phyloP scores from a whole-genome alignment of 495 filamentous ascomycete genomes.

The Penicillium longicatenatum region DNA sequence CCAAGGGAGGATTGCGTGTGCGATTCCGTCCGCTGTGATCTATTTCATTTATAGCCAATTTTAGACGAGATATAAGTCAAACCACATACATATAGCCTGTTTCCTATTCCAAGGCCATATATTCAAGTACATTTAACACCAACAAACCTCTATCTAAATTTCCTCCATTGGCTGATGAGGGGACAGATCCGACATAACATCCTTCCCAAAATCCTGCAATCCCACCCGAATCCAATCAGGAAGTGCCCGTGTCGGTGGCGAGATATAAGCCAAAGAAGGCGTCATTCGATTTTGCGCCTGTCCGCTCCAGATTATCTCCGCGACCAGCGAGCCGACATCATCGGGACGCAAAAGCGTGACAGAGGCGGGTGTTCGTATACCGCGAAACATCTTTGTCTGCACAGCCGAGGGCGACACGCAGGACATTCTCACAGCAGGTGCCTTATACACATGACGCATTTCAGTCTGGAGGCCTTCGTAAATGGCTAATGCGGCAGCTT shows the following conservation, averaged over 20 bases:
- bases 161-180: conserved; percentile 27
- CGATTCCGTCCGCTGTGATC: not conserved
- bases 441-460: conserved; percentile 12
- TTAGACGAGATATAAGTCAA: not conserved
- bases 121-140: not conserved
- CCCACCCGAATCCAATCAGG: conserved; percentile 13
- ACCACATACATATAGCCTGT: too few species aligned
- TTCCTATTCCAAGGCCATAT: too few species aligned
- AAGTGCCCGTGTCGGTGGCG: conserved; percentile 8
- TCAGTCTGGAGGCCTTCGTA: conserved; percentile 15
- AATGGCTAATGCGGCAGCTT: conserved; percentile 53
- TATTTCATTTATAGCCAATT: not conserved
- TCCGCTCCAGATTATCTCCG: conserved; percentile 13
- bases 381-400: conserved; percentile 1
- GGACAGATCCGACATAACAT: conserved; percentile 41
- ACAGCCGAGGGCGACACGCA: conserved; percentile 5
- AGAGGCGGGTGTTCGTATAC: not conserved
- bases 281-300: conserved; percentile 10
- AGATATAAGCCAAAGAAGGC: conserved; percentile 8
- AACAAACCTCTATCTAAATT: not conserved
- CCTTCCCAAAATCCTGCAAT: conserved; percentile 14
- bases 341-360: not conserved
- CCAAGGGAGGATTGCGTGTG: not conserved
- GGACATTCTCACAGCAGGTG: conserved; percentile 12
- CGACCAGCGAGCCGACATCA: conserved; percentile 4